phyloP scores from a whole-genome alignment of 768 basidiomycete species.

The Gloeopeniophorella convolvens region DNA sequence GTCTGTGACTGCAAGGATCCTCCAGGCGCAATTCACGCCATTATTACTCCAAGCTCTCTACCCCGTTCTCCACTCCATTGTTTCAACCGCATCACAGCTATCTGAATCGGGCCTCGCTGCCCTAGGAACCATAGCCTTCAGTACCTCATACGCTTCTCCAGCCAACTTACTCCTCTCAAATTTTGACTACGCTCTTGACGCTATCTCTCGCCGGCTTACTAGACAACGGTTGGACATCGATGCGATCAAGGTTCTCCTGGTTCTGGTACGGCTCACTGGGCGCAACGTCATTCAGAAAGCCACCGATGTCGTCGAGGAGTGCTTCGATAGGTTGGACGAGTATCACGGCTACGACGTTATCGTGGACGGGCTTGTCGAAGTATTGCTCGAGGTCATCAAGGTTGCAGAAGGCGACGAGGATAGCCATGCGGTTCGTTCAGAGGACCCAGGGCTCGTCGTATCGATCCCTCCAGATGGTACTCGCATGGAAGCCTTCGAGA shows the following conservation, averaged over 20 bases:
- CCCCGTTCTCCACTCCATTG: conserved; percentile 78
- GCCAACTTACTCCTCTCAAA: conserved; percentile 88
- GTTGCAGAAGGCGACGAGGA: conserved; percentile 58
- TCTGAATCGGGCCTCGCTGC: conserved; percentile 72
- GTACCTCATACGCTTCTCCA: conserved; percentile 82
- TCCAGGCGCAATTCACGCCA: conserved; percentile 64
- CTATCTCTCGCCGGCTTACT: conserved; percentile 77
- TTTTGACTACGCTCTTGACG: conserved; percentile 93
- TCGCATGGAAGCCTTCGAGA: conserved; percentile 46
- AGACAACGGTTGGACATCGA: conserved; percentile 78
- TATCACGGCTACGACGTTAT: conserved; percentile 88
- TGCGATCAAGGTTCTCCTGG: conserved; percentile 80
- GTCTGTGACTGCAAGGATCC: conserved; percentile 60
- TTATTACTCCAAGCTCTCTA: conserved; percentile 78
- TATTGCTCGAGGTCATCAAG: conserved; percentile 77
- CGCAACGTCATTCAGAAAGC: conserved; percentile 82
- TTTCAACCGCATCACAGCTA: conserved; percentile 62
- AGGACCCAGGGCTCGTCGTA: conserved; percentile 2
- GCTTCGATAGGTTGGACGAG: conserved; percentile 93
- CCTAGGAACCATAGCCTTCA: conserved; percentile 61
- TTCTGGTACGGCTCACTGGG: conserved; percentile 85
- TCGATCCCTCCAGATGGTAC: conserved; percentile 26
- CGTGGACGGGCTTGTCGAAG: conserved; percentile 83
- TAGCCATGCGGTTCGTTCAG: conserved; percentile 18
- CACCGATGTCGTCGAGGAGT: conserved; percentile 93